A percentile compares a stretch with the other conserved stretches of the same genome.
Evolutionary conservation across 768 basidiomycete species (phyloP).

Genomic region (Amanita rubescens): DNA sequence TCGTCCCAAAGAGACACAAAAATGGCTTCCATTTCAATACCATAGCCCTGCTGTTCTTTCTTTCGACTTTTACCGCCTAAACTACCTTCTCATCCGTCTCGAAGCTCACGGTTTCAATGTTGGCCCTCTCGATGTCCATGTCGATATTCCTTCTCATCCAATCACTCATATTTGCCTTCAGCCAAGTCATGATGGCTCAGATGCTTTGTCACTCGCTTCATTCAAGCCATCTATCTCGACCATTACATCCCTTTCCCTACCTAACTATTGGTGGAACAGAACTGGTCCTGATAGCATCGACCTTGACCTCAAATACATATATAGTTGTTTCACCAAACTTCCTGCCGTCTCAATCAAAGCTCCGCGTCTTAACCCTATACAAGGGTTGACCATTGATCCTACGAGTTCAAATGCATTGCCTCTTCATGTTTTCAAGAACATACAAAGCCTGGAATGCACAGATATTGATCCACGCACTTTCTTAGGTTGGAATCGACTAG

Average conservation of each 20-base stretch:
- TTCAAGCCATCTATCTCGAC: slow-evolving; percentile 71
- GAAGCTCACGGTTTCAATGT: slow-evolving; percentile 74
- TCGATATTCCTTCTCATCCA: slow-evolving; percentile 68
- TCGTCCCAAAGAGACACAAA: slow-evolving; percentile 26
- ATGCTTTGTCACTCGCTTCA: slow-evolving; percentile 67
- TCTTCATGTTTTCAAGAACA: slow-evolving; percentile 77
- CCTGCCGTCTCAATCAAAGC: slow-evolving; percentile 67
- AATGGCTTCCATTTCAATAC: slow-evolving; percentile 47
- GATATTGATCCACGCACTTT: slow-evolving; percentile 80
- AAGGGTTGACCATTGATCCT: slow-evolving; percentile 61
- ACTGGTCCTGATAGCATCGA: slow-evolving; percentile 54
- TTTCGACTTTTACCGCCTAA: slow-evolving; percentile 76
- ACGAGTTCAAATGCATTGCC: slow-evolving; percentile 73
- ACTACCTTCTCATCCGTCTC: slow-evolving; percentile 82
- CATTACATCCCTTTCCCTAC: slow-evolving; percentile 70
- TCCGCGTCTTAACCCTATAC: slow-evolving; percentile 56
- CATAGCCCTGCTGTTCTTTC: slow-evolving; percentile 56
- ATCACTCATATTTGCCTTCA: slow-evolving; percentile 66
- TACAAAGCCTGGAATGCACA: slow-evolving; percentile 65
- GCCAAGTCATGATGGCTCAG: slow-evolving; percentile 52
- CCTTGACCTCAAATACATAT: slow-evolving; percentile 76
- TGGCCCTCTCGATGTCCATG: slow-evolving; percentile 71
- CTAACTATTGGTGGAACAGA: slow-evolving; percentile 65
- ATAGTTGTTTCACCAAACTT: slow-evolving; percentile 85
- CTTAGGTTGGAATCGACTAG: slow-evolving; percentile 77